These are phyloP conservation scores for Solanum chiquidenum DNA, from an alignment of 257 asterid genomes.

Conservation along the genomic window DNA sequence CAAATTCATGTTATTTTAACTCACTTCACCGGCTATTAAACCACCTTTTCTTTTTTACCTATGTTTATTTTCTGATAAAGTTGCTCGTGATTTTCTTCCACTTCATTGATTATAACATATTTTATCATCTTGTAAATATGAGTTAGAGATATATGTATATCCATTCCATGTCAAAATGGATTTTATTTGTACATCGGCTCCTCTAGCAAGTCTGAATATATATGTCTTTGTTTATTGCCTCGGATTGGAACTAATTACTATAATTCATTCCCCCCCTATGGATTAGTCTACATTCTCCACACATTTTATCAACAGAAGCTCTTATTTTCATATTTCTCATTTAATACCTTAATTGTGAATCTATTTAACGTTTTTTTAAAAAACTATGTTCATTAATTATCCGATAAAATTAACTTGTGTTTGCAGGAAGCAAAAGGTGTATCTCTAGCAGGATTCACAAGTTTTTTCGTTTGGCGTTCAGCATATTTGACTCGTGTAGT, in stretches of 20 bases:
- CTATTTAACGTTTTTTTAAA: not conserved
- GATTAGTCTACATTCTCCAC: not conserved
- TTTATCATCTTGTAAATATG: not conserved
- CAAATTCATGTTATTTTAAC: not conserved
- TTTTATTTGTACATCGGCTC: not conserved
- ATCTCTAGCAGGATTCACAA: slow-evolving; percentile 67
- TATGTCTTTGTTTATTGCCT: not conserved
- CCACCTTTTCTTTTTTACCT: not conserved
- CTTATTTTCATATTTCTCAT: not conserved
- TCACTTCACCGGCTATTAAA: not conserved
- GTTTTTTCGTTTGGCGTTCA: slow-evolving; percentile 96
- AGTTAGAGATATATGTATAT: not conserved
- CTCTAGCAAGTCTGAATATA: not conserved
- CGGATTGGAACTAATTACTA: not conserved
- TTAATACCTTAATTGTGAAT: not conserved
- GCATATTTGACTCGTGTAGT: slow-evolving; percentile 88
- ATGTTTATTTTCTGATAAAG: no score
- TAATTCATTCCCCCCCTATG: not conserved
- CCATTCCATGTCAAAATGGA: not conserved
- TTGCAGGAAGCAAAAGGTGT: slow-evolving; percentile 72
- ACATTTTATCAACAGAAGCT: not conserved
- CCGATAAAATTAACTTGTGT: not conserved
- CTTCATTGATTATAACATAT: not conserved
- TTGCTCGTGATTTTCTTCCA: not conserved
- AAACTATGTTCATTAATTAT: not conserved